Evolutionary conservation across 2,329 filamentous ascomycete genomes (phyloP).

Genomic region (Colletotrichum sp.): DNA sequence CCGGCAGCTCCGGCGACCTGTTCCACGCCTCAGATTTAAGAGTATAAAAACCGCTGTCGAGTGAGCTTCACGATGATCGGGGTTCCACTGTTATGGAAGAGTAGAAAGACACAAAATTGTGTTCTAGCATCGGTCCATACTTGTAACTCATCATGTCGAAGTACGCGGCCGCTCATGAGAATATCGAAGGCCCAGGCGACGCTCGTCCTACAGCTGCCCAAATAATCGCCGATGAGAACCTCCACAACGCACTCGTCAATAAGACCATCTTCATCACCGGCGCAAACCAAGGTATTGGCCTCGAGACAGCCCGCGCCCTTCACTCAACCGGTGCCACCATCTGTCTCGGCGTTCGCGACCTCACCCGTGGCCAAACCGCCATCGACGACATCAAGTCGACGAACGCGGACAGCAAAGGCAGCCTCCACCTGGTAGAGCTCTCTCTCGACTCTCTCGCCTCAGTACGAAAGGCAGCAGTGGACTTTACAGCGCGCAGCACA

Average conservation of each 20-base stretch:
- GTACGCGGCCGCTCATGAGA: background rate
- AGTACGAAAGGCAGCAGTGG: constrained; percentile 30
- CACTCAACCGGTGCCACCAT: constrained; percentile 40
- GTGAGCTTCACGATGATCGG: background rate
- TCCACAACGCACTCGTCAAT: constrained; percentile 24
- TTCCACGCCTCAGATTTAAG: accelerated
- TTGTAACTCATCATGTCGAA: background rate
- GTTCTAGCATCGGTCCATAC: too few relatives aligned
- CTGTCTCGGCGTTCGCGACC: constrained; percentile 39
- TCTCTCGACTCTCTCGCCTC: constrained; percentile 19
- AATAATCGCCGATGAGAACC: constrained; percentile 16
- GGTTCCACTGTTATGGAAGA: too few relatives aligned
- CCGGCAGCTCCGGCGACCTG: background rate
- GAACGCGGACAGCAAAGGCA: background rate
- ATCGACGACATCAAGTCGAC: constrained; percentile 23
- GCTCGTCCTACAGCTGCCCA: constrained; percentile 20
- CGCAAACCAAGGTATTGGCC: constrained; percentile 39
- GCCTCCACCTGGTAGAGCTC: background rate
- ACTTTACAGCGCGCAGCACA: constrained; percentile 31
- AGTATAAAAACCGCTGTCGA: accelerated
- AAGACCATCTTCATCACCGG: constrained; percentile 43
- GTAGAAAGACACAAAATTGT: too few relatives aligned
- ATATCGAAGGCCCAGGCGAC: constrained; percentile 17
- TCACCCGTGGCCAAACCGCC: constrained; percentile 33
- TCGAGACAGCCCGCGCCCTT: constrained; percentile 42